Evolutionary conservation across 192 early-diverging fungal genomes (phyloP), one percentile per base, ranked within the genome.

Genomic region (Chytriomyces sp.): DNA sequence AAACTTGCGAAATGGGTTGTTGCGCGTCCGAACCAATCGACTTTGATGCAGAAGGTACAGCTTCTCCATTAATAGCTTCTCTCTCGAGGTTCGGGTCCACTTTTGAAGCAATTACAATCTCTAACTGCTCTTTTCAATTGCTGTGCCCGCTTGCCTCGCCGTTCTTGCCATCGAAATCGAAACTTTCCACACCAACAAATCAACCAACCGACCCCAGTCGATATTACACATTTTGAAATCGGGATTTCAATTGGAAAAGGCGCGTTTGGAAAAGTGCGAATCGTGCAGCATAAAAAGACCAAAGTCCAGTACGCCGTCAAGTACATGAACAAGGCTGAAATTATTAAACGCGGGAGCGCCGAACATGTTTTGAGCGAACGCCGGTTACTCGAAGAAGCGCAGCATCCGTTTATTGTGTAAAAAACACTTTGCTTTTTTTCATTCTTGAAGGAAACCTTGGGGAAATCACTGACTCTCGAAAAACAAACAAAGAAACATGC

Each of bases 301-400:
- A 87, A 90, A 72, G 86, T 89, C 64, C 82, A 91, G 23, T 98
- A 92, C 62, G 96, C 95, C 9, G 86, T 98, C 57, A 98, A 98
- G 83, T 97, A 97, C 81, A 98, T 98, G 89, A 96, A 93, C 88
- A 98, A 98, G 85, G 88, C 93, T 45, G 95, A 97, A 79, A 95
- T 97, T 49, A 90, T 97, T 53, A 91, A 93, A 57, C 89, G 87
- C 84, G 83, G 89, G 60, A 90, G 93, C 0, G 88, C 95, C 2
- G 86, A 94, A 46, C 94, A 98, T 77, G 91, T 96, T 49, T 86
- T 98, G 26, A 90, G 92, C 45, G 97, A 98, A 84, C 89, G 96
- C 50, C 87, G 91, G 11, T 76, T 98, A 13, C 78, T 98, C 71
- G 95, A 97, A 76, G 90, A 93, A 61, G 91, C 96, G 26, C 89